Conservation (phyloP, 2,329 filamentous ascomycete genomes). For the Coniochaeta sp. region DNA sequence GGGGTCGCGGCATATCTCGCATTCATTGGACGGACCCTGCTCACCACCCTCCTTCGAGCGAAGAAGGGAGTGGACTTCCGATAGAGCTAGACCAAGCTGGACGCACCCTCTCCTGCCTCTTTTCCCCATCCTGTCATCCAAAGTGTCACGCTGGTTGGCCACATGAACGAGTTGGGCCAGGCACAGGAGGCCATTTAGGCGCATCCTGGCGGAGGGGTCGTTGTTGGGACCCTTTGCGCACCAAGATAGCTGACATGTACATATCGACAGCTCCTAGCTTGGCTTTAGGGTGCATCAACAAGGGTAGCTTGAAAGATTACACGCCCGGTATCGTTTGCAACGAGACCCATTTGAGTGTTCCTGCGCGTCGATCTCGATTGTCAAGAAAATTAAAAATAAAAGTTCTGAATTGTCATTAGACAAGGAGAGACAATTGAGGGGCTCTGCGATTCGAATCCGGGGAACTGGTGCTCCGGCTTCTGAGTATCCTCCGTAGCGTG, state of each 20-base stretch:
- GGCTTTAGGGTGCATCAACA: too few species aligned
- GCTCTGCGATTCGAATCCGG: not conserved
- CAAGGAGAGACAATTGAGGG: not conserved
- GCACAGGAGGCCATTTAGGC: not conserved
- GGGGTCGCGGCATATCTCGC: not conserved
- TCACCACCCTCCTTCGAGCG: not conserved
- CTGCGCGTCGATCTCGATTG: too few species aligned
- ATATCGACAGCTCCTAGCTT: not conserved
- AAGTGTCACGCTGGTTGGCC: constrained; percentile 3
- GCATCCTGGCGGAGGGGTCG: not conserved
- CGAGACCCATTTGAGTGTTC: too few species aligned
- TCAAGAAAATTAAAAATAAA: too few species aligned
- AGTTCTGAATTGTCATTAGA: too few species aligned
- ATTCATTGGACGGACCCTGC: not conserved
- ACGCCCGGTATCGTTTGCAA: too few species aligned
- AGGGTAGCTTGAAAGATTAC: too few species aligned
- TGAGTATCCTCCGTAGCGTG: not conserved
- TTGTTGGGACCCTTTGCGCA: constrained; percentile 1
- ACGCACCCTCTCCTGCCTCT: too few species aligned
- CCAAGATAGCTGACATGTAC: not conserved
- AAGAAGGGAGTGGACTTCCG: not conserved
- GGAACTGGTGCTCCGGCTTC: not conserved
- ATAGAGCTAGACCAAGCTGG: too few species aligned
- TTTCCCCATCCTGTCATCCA: not conserved
- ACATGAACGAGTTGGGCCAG: not conserved